These are phyloP conservation scores for Boletus subluridellus DNA, from an alignment of 1,284 basidiomycete species.

Conservation along the genomic window DNA sequence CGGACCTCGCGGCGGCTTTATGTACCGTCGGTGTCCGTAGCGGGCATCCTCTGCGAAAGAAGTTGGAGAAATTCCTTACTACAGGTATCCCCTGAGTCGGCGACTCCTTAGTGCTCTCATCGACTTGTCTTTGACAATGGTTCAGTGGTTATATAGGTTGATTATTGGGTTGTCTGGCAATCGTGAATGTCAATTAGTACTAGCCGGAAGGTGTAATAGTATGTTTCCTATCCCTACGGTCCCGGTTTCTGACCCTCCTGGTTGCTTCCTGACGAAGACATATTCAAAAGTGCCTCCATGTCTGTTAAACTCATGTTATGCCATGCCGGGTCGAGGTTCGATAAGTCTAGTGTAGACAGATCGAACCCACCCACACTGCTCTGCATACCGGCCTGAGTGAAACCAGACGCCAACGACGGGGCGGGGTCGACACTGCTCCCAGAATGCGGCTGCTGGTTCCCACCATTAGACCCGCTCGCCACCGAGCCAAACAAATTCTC, in stretches of 20 bases:
- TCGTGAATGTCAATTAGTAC: not conserved
- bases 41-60: conserved; percentile 63
- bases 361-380: conserved; percentile 34
- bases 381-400: conserved; percentile 22
- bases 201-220: not conserved
- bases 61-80: conserved; percentile 51
- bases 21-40: conserved; percentile 53
- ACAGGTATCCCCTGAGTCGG: conserved; percentile 11
- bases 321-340: conserved; percentile 38
- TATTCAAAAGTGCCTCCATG: conserved; percentile 32
- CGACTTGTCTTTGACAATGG: not conserved
- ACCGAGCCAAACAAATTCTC: conserved; percentile 26
- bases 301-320: conserved; percentile 36
- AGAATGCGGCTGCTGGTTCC: conserved; percentile 21
- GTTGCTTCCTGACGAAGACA: conserved; percentile 22
- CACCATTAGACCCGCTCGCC: conserved; percentile 9
- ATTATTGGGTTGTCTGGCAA: conserved; percentile 4
- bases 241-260: conserved; percentile 30
- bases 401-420: conserved; percentile 39
- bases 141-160: conserved; percentile 3
- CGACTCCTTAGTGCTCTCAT: not conserved
- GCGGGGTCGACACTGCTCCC: conserved; percentile 32
- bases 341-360: conserved; percentile 44
- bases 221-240: conserved; percentile 7
- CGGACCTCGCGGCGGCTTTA: conserved; percentile 50